phyloP scores from a whole-genome alignment of 2,329 filamentous ascomycete species.

The Fusarium sororula region DNA sequence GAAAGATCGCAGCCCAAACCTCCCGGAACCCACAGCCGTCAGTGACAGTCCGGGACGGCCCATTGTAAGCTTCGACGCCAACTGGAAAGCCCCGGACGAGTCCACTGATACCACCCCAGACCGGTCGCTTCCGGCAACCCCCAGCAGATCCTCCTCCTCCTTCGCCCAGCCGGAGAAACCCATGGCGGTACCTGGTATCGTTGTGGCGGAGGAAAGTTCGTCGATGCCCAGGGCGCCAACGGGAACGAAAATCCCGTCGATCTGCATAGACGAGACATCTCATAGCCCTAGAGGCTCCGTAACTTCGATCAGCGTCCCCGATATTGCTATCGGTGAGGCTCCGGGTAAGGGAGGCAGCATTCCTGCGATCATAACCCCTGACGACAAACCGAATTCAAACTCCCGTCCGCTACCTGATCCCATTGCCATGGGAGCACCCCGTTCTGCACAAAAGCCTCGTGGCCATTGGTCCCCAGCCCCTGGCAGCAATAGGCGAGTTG shows the following conservation, averaged over 20 bases:
- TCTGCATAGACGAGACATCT: slow-evolving; percentile 47
- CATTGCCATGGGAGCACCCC: slow-evolving; percentile 46
- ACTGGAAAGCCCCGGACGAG: slow-evolving; percentile 79
- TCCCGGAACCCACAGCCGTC: slow-evolving; percentile 89
- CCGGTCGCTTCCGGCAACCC: slow-evolving; percentile 44
- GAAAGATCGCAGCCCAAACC: slow-evolving; percentile 84
- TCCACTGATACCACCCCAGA: slow-evolving; percentile 72
- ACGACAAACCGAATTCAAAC: slow-evolving; percentile 45
- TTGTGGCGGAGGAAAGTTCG: slow-evolving; percentile 60
- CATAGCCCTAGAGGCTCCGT: slow-evolving; percentile 33
- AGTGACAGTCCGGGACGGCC: slow-evolving; percentile 90
- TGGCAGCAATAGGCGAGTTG: slow-evolving; percentile 58
- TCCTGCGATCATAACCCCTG: slow-evolving; percentile 59
- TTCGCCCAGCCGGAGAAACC: slow-evolving; percentile 44
- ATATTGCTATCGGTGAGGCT: slow-evolving; percentile 55
- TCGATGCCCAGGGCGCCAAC: slow-evolving; percentile 43
- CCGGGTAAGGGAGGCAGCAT: slow-evolving; percentile 45
- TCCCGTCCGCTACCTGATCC: slow-evolving; percentile 57
- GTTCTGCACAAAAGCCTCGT: slow-evolving; percentile 53
- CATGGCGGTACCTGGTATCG: slow-evolving; percentile 63
- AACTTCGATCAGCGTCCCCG: slow-evolving; percentile 58
- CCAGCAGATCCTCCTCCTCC: slow-evolving; percentile 37
- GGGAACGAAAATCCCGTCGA: slow-evolving; percentile 47
- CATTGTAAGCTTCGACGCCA: slow-evolving; percentile 94
- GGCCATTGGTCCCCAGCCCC: slow-evolving; percentile 70